Conservation (phyloP, 176 grass and related monocot species). For the Pontederia crassipes region DNA sequence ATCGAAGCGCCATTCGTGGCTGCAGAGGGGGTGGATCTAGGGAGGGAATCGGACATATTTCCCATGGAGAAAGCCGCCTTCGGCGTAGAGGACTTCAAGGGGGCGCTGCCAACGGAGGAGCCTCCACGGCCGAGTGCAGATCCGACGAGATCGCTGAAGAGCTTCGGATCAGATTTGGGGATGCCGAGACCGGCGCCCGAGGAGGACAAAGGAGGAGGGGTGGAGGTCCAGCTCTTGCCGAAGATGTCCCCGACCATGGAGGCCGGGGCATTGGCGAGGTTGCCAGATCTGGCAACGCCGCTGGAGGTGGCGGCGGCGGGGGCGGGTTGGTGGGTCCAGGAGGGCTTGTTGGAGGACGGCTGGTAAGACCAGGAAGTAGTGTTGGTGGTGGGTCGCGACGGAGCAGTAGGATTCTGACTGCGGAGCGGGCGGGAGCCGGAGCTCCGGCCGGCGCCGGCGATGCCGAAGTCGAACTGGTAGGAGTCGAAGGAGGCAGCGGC, state of each 20-base stretch:
- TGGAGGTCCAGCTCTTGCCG: conserved; percentile 72
- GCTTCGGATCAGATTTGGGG: conserved; percentile 55
- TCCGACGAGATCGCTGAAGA: conserved; percentile 89
- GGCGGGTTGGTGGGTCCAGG: conserved; percentile 48
- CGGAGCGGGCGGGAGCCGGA: conserved; percentile 58
- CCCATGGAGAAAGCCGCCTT: conserved; percentile 59
- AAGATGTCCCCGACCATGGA: conserved; percentile 98
- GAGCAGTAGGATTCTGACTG: conserved; percentile 37
- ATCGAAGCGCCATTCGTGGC: conserved; percentile 14
- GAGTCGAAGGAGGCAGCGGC: conserved; percentile 56
- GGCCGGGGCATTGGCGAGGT: conserved; percentile 14
- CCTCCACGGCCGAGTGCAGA: conserved; percentile 55
- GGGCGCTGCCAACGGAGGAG: conserved; percentile 33
- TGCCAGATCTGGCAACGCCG: conserved; percentile 30
- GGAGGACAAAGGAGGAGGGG: conserved; percentile 21
- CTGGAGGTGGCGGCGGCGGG: conserved; percentile 6
- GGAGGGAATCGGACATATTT: conserved; percentile 60
- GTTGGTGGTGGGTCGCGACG: conserved; percentile 18
- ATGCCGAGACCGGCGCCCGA: conserved; percentile 34
- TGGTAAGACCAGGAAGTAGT: conserved; percentile 30
- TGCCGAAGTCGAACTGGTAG: conserved; percentile 92
- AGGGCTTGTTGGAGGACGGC: conserved; percentile 25
- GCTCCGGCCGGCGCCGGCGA: conserved; percentile 35
- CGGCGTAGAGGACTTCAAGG: conserved; percentile 54
- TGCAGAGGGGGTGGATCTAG: conserved; percentile 25